A percentile compares a stretch with the other conserved stretches of the same genome.
phyloP scores from a whole-genome alignment of 1,284 basidiomycete species.

The Ceraceosorus bombacis region DNA sequence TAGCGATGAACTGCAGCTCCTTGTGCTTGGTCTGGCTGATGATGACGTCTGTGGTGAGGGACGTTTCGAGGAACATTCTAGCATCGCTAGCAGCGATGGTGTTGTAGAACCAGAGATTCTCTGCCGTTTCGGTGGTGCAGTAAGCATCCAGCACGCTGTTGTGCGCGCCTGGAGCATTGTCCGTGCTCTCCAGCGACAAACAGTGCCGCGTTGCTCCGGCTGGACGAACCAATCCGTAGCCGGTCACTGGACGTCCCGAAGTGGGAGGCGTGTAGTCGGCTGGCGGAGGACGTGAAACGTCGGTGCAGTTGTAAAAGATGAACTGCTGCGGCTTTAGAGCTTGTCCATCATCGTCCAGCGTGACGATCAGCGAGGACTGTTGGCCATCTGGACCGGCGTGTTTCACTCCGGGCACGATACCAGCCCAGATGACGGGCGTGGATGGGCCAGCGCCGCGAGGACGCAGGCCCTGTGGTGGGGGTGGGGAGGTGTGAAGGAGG shows the following conservation, averaged over 20 bases:
- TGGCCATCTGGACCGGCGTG: neutral
- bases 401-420: neutral
- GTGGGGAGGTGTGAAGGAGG: no score
- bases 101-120: neutral
- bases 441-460: neutral
- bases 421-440: constrained; percentile 1
- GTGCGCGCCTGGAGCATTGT: neutral
- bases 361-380: neutral
- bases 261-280: neutral
- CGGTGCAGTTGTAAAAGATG: neutral
- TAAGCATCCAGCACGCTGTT: neutral
- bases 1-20: neutral
- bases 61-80: neutral
- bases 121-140: neutral
- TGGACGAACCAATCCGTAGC: neutral
- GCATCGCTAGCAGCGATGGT: neutral
- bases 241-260: neutral
- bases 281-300: neutral
- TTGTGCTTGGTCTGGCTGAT: neutral
- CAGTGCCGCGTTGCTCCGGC: neutral
- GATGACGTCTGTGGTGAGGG: neutral
- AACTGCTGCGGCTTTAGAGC: neutral
- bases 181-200: neutral
- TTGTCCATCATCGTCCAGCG: neutral
- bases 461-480: no score